Evolutionary conservation across 2,329 filamentous ascomycete species (phyloP).

Genomic region (Annulohypoxylon truncatum): DNA sequence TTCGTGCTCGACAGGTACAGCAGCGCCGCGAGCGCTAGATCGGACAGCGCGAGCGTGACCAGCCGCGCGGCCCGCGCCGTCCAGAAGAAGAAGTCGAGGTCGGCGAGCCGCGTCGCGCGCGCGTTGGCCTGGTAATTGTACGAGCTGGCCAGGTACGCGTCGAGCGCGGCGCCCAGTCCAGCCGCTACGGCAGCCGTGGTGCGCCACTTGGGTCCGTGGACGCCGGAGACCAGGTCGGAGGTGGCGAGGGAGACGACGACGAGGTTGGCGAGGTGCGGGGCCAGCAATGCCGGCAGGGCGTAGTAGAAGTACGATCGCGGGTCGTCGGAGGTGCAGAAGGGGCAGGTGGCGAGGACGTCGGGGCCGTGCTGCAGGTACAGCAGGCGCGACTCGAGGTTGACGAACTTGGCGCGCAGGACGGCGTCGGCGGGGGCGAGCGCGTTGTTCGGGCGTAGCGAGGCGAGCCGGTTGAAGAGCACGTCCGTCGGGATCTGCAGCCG

Average conservation of each 20-base stretch:
- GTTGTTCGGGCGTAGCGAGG: conserved; percentile 61
- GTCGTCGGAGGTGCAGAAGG: conserved; percentile 83
- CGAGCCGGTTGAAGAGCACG: conserved; percentile 83
- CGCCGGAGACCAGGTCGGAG: conserved; percentile 72
- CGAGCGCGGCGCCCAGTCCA: conserved; percentile 67
- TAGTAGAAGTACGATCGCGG: conserved; percentile 81
- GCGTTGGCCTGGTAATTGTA: conserved; percentile 76
- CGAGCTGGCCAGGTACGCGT: conserved; percentile 72
- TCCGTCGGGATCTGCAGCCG: conserved; percentile 88
- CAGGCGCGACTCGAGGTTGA: conserved; percentile 76
- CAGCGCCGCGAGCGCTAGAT: conserved; percentile 71
- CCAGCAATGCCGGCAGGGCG: conserved; percentile 76
- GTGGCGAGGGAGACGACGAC: conserved; percentile 78
- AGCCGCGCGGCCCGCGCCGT: conserved; percentile 71
- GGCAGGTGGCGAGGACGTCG: conserved; percentile 76
- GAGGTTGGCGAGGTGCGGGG: conserved; percentile 85
- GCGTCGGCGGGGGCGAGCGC: conserved; percentile 70
- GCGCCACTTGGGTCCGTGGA: conserved; percentile 75
- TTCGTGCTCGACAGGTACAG: conserved; percentile 85
- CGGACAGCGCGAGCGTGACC: conserved; percentile 71
- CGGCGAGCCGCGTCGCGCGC: conserved; percentile 68
- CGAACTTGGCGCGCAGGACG: conserved; percentile 74
- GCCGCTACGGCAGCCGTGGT: conserved; percentile 73
- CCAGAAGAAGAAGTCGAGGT: conserved; percentile 81
- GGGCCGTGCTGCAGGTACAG: conserved; percentile 89